phyloP scores from a whole-genome alignment of 371 early-diverging fungal species.

The Mortierella sp. region DNA sequence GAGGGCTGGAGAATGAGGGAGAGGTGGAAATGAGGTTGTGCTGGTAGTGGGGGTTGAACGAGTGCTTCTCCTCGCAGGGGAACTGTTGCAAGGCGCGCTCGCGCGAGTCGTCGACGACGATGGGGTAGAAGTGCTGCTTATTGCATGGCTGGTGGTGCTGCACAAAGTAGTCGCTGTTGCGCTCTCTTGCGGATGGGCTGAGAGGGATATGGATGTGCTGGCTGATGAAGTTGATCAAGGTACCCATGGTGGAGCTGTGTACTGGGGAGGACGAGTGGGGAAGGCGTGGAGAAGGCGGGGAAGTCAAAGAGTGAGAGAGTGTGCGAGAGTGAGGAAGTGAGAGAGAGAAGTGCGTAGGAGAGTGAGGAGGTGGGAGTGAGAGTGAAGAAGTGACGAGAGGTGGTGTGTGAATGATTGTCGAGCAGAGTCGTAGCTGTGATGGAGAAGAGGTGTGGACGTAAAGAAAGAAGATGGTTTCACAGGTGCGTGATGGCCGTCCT shows the following conservation, averaged over 20 bases:
- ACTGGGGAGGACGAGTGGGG: neutral
- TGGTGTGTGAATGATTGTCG: slow-evolving; percentile 3
- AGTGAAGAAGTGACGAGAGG: slow-evolving; percentile 1
- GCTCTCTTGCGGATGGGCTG: slow-evolving; percentile 1
- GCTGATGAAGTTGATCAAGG: slow-evolving; percentile 23
- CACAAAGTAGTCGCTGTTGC: slow-evolving; percentile 11
- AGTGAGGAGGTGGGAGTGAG: neutral
- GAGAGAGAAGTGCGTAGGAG: neutral
- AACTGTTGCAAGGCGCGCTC: slow-evolving; percentile 24
- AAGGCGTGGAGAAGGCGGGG: too few species aligned
- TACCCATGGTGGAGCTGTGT: too few species aligned
- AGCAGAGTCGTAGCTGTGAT: neutral
- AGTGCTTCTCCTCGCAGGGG: slow-evolving; percentile 42
- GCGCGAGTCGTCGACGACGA: slow-evolving; percentile 14
- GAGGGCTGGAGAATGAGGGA: slow-evolving; percentile 48
- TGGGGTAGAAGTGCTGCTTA: slow-evolving; percentile 14
- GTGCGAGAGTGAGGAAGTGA: neutral
- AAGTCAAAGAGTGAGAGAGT: neutral
- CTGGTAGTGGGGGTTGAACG: slow-evolving; percentile 48
- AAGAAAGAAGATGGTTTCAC: too few species aligned
- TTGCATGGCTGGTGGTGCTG: slow-evolving; percentile 1
- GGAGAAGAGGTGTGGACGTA: neutral
- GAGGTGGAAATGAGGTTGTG: slow-evolving; percentile 36
- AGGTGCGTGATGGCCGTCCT: too few species aligned
- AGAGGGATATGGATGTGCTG: slow-evolving; percentile 18